These are phyloP conservation scores for Trichoderma afroharzianum DNA, from an alignment of 2,329 filamentous ascomycete genomes.

Conservation along the genomic window DNA sequence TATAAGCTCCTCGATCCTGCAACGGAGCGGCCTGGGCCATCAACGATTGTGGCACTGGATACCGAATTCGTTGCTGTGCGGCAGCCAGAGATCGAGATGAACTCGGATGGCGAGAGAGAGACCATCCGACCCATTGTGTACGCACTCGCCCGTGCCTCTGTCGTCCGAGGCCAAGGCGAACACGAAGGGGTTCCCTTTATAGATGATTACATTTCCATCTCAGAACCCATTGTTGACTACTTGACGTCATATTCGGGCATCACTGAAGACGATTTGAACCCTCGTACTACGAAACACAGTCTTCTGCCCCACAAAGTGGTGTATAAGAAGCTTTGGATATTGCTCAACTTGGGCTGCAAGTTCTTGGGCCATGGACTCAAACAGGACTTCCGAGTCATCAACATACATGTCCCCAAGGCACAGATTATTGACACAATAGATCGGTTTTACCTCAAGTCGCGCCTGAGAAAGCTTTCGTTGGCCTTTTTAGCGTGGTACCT, in stretches of 20 bases:
- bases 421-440: slow-evolving; percentile 95
- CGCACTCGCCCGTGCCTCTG: slow-evolving; percentile 88
- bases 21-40: slow-evolving; percentile 64
- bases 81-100: slow-evolving; percentile 92
- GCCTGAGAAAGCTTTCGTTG: slow-evolving; percentile 81
- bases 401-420: slow-evolving; percentile 86
- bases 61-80: slow-evolving; percentile 94
- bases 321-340: slow-evolving; percentile 97
- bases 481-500: slow-evolving; percentile 90
- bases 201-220: slow-evolving; percentile 92
- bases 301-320: slow-evolving; percentile 84
- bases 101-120: slow-evolving; percentile 86
- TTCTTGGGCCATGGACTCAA: slow-evolving; percentile 93
- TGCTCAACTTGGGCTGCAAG: slow-evolving; percentile 88
- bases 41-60: slow-evolving; percentile 82
- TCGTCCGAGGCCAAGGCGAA: slow-evolving; percentile 75
- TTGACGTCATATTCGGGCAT: slow-evolving; percentile 94
- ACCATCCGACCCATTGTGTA: slow-evolving; percentile 89
- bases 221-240: slow-evolving; percentile 91
- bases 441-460: slow-evolving; percentile 77
- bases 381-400: slow-evolving; percentile 96
- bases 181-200: slow-evolving; percentile 85
- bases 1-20: slow-evolving; percentile 56
- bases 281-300: slow-evolving; percentile 72
- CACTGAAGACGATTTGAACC: slow-evolving; percentile 77